Conservation (phyloP, 768 basidiomycete genomes). For the Tylopilus rubrobrunneus region DNA sequence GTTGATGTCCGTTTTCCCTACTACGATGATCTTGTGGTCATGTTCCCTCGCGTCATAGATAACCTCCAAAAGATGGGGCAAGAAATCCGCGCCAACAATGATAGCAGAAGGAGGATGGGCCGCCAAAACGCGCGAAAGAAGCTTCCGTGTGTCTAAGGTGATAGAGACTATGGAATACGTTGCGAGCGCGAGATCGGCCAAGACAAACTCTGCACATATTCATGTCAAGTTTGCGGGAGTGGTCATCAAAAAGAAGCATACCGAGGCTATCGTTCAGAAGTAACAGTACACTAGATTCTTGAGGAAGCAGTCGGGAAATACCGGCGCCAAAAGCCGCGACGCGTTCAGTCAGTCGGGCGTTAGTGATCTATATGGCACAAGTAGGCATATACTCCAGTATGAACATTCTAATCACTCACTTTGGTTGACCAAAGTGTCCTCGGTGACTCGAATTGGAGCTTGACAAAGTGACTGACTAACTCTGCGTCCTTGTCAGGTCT, state of each 20-base stretch:
- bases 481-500: conserved; percentile 70
- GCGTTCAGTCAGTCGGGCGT: conserved; percentile 64
- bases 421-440: conserved; percentile 79
- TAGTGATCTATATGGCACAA: conserved; percentile 58
- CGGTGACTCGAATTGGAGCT: conserved; percentile 58
- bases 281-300: conserved; percentile 66
- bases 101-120: conserved; percentile 68
- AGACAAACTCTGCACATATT: conserved; percentile 58
- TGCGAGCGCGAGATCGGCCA: conserved; percentile 76
- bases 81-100: conserved; percentile 61
- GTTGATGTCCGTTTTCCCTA: conserved; percentile 57
- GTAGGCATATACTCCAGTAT: neutral
- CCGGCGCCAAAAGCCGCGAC: conserved; percentile 73
- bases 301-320: conserved; percentile 52
- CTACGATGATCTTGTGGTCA: conserved; percentile 61
- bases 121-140: conserved; percentile 66
- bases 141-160: conserved; percentile 53
- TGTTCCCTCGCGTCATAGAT: conserved; percentile 58
- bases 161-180: conserved; percentile 65
- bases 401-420: conserved; percentile 36
- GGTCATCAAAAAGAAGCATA: conserved; percentile 27
- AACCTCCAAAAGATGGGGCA: conserved; percentile 67
- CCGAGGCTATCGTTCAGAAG: conserved; percentile 78
- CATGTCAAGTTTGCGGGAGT: neutral
- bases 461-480: conserved; percentile 62